These are phyloP conservation scores for Arthroderma sp. DNA, from an alignment of 2,329 filamentous ascomycete genomes.

Conservation along the genomic window DNA sequence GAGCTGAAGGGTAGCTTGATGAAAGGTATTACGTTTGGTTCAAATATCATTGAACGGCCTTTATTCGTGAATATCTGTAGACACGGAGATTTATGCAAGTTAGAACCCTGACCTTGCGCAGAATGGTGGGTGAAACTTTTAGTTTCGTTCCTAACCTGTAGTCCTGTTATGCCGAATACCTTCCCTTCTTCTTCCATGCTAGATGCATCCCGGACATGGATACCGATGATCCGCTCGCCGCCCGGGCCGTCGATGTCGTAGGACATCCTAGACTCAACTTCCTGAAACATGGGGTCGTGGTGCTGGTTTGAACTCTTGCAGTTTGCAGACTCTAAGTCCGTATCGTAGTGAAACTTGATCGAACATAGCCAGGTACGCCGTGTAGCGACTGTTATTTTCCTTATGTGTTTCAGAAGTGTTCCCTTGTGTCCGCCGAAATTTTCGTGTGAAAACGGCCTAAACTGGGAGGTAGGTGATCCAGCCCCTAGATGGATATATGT, in stretches of 20 bases:
- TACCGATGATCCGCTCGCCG: slow-evolving; percentile 10
- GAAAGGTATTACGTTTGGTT: slow-evolving; percentile 10
- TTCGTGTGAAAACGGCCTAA: slow-evolving; percentile 11
- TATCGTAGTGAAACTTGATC: slow-evolving; percentile 11
- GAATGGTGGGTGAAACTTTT: too few relatives aligned
- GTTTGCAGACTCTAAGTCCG: not conserved
- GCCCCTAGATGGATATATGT: slow-evolving; percentile 6
- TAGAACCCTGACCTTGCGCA: too few relatives aligned
- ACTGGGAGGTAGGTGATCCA: not conserved
- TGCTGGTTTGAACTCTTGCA: too few relatives aligned
- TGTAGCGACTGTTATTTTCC: slow-evolving; percentile 12
- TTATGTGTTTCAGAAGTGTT: slow-evolving; percentile 11
- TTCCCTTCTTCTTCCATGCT: too few relatives aligned
- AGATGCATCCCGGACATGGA: slow-evolving; percentile 7
- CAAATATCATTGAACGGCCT: slow-evolving; percentile 10
- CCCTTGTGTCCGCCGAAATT: slow-evolving; percentile 13
- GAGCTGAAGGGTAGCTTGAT: slow-evolving; percentile 7
- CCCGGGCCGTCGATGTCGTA: slow-evolving; percentile 12
- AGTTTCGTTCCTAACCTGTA: not conserved
- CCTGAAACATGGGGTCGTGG: not conserved
- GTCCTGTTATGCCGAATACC: too few relatives aligned
- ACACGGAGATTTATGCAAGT: not conserved
- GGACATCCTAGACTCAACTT: slow-evolving; percentile 6
- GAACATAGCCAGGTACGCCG: slow-evolving; percentile 8
- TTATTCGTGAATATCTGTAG: slow-evolving; percentile 11